Evolutionary conservation across 176 grass and related monocot genomes (phyloP), one percentile per base, ranked within the genome.

Genomic region (Ananas comosus): DNA sequence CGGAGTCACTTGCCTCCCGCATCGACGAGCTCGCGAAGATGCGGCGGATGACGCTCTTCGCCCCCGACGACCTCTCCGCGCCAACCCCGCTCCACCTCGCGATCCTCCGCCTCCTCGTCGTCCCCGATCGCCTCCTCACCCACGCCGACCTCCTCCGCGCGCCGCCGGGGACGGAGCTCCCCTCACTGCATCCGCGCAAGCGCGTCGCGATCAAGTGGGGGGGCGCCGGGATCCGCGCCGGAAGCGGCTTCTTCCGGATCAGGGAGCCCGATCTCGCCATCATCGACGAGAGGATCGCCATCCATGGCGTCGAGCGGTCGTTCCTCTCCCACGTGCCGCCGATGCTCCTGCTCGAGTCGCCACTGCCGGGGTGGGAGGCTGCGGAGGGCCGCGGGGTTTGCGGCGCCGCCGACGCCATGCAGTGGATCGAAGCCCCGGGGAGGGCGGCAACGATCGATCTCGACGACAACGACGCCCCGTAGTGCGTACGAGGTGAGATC

Each of bases 31-130:
- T 86, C 21, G 86, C 79, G 56, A 52, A 65, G 65, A 10, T 79
- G 24, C 24, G 56, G 0, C 88, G 89, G 80, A 64, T 89, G 78
- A 93, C 90, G 78, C 48, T 93, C 56, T 93, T 93, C 76, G 83
- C 90, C 64, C 76, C 89, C 71, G 78, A 85, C 57, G 90, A 93
- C 72, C 58, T 42, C 33, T 8, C 33, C 33, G 0, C 4, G 33
- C 33, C 33, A 7, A 4, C 72, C n/a, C 21, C 68, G 63, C 86
- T 86, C 90, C 86, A 86, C 82, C 74, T 48, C 33, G 74, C 78
- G 7, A 85, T 70, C 13, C 86, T 81, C 47, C 67, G 80, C 54
- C 81, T 93, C 83, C 83, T 89, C 73, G 66, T 93, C 65, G 71
- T 93, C 61, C 86, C 86, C 49, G 69, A 68, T 47, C 74, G 18